A percentile compares a stretch with the other conserved stretches of the same genome.
Conservation (phyloP, 2,329 filamentous ascomycete genomes). For the Bisporella sp. region DNA sequence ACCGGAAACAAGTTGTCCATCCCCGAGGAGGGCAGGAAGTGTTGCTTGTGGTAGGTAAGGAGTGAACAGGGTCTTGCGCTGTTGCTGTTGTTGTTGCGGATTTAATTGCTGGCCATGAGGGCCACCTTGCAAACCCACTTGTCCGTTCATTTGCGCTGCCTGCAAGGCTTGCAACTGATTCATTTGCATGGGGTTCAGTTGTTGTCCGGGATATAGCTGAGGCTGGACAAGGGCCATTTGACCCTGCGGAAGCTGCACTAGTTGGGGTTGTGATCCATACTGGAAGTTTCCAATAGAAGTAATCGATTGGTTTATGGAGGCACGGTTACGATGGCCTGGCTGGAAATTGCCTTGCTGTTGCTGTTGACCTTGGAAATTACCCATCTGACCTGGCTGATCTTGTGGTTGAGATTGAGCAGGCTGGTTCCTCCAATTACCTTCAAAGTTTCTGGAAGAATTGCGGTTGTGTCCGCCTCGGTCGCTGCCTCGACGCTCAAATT, state of each 20-base stretch:
- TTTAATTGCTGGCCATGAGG: slow-evolving; percentile 64
- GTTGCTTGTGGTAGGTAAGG: slow-evolving; percentile 94
- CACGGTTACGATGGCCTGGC: slow-evolving; percentile 80
- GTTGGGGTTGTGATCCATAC: slow-evolving; percentile 78
- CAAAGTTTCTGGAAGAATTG: slow-evolving; percentile 86
- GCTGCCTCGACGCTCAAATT: slow-evolving; percentile 72
- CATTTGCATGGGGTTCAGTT: slow-evolving; percentile 80
- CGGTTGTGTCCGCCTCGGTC: slow-evolving; percentile 61
- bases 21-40: slow-evolving; percentile 79
- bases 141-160: slow-evolving; percentile 74
- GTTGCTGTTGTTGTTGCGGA: slow-evolving; percentile 74
- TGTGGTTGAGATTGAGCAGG: slow-evolving; percentile 39
- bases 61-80: slow-evolving; percentile 97
- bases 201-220: slow-evolving; percentile 71
- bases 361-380: slow-evolving; percentile 57
- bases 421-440: slow-evolving; percentile 95
- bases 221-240: slow-evolving; percentile 80
- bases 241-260: slow-evolving; percentile 76
- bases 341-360: slow-evolving; percentile 75
- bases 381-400: slow-evolving; percentile 42
- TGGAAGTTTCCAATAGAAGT: slow-evolving; percentile 81
- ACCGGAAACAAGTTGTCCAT: slow-evolving; percentile 92
- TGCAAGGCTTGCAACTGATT: slow-evolving; percentile 89
- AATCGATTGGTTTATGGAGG: slow-evolving; percentile 81
- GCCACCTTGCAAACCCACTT: slow-evolving; percentile 60